Evolutionary conservation across 2,329 filamentous ascomycete genomes (phyloP).

Genomic region (Colletotrichum sp.): DNA sequence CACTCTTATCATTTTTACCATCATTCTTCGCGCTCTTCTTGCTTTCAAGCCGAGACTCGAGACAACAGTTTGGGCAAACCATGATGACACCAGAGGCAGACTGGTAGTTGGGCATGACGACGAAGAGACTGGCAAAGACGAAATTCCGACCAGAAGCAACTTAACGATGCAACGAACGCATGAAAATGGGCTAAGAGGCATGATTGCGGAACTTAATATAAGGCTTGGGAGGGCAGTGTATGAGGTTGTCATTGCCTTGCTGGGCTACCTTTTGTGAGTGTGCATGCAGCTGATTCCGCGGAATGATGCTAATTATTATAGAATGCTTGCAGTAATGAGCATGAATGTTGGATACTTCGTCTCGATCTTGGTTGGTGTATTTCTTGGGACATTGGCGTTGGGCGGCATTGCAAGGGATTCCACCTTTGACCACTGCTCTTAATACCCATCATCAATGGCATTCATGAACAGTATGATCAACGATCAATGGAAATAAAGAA

Average conservation of each 20-base stretch:
- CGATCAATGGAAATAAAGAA: not conserved
- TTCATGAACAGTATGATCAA: not conserved
- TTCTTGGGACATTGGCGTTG: conserved; percentile 75
- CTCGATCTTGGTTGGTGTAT: conserved; percentile 71
- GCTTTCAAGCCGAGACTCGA: conserved; percentile 5
- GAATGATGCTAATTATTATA: conserved; percentile 33
- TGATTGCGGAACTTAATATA: not conserved
- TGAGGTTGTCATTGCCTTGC: not conserved
- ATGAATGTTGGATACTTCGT: conserved; percentile 79
- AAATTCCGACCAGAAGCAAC: accelerated
- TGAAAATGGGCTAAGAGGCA: not conserved
- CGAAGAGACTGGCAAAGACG: not conserved
- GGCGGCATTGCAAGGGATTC: conserved; percentile 40
- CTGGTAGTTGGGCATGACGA: not conserved
- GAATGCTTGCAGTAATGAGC: conserved; percentile 85
- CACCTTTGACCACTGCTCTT: conserved; percentile 11
- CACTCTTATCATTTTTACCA: not conserved
- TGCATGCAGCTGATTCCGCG: not conserved
- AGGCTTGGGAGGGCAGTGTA: not conserved
- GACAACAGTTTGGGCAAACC: not conserved
- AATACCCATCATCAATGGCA: not conserved
- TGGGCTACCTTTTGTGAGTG: conserved; percentile 78
- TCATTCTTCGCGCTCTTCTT: conserved; percentile 1
- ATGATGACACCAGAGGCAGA: not conserved
- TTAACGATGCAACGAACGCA: not conserved